These are phyloP conservation scores for Strobilomyces dryophilus DNA, from an alignment of 768 basidiomycete genomes.

Conservation along the genomic window DNA sequence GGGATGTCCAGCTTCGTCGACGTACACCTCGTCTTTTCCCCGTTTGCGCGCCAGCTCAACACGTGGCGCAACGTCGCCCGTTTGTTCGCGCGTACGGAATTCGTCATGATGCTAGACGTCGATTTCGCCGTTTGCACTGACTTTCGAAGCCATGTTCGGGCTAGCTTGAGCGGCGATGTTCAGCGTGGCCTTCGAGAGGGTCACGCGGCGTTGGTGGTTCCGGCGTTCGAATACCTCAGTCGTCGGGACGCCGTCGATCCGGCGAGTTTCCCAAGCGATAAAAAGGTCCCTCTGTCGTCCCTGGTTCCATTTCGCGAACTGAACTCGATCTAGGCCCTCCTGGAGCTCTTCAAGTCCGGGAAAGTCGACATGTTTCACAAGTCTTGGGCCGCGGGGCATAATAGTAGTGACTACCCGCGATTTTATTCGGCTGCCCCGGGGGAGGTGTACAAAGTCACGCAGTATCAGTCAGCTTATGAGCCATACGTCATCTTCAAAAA, in stretches of 20 bases:
- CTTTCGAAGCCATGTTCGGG: slow-evolving; percentile 57
- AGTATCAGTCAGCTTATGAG: slow-evolving; percentile 83
- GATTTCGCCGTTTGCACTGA: slow-evolving; percentile 85
- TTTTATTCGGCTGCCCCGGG: slow-evolving; percentile 61
- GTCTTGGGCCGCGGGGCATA: slow-evolving; percentile 75
- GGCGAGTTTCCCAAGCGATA: slow-evolving; percentile 60
- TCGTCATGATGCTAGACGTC: slow-evolving; percentile 88
- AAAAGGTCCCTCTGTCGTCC: slow-evolving; percentile 42
- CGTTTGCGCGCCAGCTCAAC: slow-evolving; percentile 82
- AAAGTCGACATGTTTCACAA: slow-evolving; percentile 75
- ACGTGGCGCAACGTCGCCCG: slow-evolving; percentile 87
- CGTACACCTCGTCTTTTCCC: slow-evolving; percentile 81
- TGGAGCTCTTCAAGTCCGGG: slow-evolving; percentile 51
- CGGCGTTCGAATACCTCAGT: slow-evolving; percentile 77
- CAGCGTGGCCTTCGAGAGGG: slow-evolving; percentile 50
- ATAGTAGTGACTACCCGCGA: slow-evolving; percentile 70
- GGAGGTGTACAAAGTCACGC: slow-evolving; percentile 68
- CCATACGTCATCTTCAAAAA: slow-evolving; percentile 84
- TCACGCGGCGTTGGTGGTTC: slow-evolving; percentile 69
- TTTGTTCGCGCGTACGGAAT: slow-evolving; percentile 77
- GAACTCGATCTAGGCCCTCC: slow-evolving; percentile 39
- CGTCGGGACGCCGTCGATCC: slow-evolving; percentile 61
- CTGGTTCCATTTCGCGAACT: neutral
- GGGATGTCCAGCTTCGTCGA: slow-evolving; percentile 70
- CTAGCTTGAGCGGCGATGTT: slow-evolving; percentile 32